phyloP scores from a whole-genome alignment of 352 stramenopile genomes.

The Phytopythium vexans region DNA sequence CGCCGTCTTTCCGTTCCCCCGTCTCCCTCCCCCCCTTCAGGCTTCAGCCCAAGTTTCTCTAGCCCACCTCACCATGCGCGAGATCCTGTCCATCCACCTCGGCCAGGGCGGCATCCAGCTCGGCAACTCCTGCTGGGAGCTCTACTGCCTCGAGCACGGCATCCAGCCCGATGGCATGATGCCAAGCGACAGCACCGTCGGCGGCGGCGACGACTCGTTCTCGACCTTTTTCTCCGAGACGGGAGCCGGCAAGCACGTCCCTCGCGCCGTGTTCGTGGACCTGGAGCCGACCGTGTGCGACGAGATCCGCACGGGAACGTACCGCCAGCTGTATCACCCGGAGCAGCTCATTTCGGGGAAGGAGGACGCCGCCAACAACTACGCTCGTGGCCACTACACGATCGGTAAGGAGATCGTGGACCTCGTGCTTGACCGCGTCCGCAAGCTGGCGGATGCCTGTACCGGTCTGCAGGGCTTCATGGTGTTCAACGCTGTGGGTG shows the following conservation, averaged over 20 bases:
- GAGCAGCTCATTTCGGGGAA: constrained; percentile 97
- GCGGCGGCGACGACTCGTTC: constrained; percentile 21
- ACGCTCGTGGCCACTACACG: constrained; percentile 90
- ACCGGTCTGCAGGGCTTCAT: constrained; percentile 97
- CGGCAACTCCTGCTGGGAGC: constrained; percentile 87
- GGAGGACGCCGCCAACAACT: constrained; percentile 90
- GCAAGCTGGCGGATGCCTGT: too few relatives aligned
- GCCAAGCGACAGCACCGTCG: constrained; percentile 7
- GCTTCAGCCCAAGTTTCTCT: too few relatives aligned
- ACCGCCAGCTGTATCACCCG: constrained; percentile 95
- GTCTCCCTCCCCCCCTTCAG: too few relatives aligned
- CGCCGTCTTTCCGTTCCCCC: too few relatives aligned
- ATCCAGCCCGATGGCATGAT: constrained; percentile 82
- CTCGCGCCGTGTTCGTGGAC: constrained; percentile 91
- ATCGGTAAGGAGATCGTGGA: constrained; percentile 95
- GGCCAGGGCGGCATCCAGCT: constrained; percentile 83
- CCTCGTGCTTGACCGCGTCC: constrained; percentile 94
- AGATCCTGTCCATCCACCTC: constrained; percentile 96
- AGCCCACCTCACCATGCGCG: constrained; percentile 82
- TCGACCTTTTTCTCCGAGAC: constrained; percentile 91
- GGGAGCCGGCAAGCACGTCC: constrained; percentile 58
- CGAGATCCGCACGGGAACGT: constrained; percentile 93
- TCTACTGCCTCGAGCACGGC: constrained; percentile 87
- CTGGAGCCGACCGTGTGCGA: constrained; percentile 96
- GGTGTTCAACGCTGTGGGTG: constrained; percentile 96